Evolutionary conservation across 805 yeast genomes (phyloP).

Genomic region (Lachancea thermotolerans): DNA sequence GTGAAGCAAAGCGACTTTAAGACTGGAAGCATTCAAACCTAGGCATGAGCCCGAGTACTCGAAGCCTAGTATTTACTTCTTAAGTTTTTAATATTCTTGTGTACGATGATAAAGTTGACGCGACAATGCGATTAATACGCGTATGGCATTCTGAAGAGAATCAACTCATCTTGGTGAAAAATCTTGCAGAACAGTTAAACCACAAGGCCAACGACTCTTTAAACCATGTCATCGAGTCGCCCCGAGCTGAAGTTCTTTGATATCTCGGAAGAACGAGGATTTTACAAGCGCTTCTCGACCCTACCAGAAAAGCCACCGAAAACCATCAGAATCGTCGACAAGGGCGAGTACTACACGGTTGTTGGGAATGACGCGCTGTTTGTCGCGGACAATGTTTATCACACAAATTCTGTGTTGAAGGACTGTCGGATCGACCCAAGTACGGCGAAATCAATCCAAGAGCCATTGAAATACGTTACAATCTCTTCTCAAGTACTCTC

Average conservation of each 20-base stretch:
- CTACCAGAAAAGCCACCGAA: constrained; percentile 44
- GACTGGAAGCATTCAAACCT: too few species aligned
- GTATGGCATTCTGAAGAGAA: neutral
- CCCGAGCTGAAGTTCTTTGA: constrained; percentile 57
- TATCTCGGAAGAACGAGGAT: constrained; percentile 42
- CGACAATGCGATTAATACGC: neutral
- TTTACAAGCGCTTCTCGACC: constrained; percentile 41
- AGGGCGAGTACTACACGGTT: constrained; percentile 73
- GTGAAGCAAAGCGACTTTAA: neutral
- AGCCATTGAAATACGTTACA: constrained; percentile 49
- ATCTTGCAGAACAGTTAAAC: neutral
- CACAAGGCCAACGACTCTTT: neutral
- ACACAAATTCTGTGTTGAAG: constrained; percentile 76
- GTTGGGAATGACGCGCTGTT: constrained; percentile 70
- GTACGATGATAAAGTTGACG: neutral
- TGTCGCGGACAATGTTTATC: constrained; percentile 79
- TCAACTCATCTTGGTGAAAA: neutral
- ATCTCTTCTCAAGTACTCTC: constrained; percentile 69
- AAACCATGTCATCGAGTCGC: constrained; percentile 34
- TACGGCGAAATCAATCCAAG: constrained; percentile 35
- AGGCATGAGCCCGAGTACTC: too few species aligned
- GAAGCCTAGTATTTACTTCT: neutral
- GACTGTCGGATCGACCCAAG: constrained; percentile 30
- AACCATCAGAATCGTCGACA: constrained; percentile 69
- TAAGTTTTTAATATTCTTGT: neutral